phyloP scores from a whole-genome alignment of 148 eudicot genomes.

The Chenopodium berlandieri region DNA sequence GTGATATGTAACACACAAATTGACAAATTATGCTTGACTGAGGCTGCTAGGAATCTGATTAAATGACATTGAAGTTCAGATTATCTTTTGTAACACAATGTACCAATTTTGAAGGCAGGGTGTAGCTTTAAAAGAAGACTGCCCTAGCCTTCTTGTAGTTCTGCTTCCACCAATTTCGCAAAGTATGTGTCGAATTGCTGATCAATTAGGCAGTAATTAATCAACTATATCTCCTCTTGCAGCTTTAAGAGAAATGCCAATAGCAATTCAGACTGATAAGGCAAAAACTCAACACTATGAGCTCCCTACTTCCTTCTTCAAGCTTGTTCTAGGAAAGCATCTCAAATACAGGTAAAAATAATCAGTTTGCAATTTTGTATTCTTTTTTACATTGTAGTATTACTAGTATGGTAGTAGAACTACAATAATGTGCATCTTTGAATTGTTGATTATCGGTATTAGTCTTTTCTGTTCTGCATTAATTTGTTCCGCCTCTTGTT shows the following conservation, averaged over 20 bases:
- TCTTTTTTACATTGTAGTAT: not conserved
- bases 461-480: not conserved
- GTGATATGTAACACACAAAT: too few relatives aligned
- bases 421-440: not conserved
- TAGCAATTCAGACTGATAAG: conserved; percentile 77
- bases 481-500: not conserved
- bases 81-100: too few relatives aligned
- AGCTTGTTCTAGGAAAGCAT: conserved; percentile 85
- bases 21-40: too few relatives aligned
- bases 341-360: conserved; percentile 78
- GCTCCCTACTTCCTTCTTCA: conserved; percentile 93
- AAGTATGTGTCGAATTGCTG: not conserved
- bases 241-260: conserved; percentile 90
- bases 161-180: not conserved
- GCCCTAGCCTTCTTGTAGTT: too few relatives aligned
- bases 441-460: not conserved
- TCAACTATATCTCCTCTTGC: conserved; percentile 18
- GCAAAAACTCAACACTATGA: conserved; percentile 91
- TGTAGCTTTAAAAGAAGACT: too few relatives aligned
- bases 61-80: too few relatives aligned
- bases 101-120: too few relatives aligned
- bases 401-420: too few relatives aligned
- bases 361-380: not conserved
- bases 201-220: not conserved
- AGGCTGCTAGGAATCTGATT: too few relatives aligned